A percentile compares a stretch with the other conserved stretches of the same genome.
These are phyloP conservation scores for Wickerhamomyces kurtzmanii DNA, from an alignment of 805 yeast species.

Conservation along the genomic window DNA sequence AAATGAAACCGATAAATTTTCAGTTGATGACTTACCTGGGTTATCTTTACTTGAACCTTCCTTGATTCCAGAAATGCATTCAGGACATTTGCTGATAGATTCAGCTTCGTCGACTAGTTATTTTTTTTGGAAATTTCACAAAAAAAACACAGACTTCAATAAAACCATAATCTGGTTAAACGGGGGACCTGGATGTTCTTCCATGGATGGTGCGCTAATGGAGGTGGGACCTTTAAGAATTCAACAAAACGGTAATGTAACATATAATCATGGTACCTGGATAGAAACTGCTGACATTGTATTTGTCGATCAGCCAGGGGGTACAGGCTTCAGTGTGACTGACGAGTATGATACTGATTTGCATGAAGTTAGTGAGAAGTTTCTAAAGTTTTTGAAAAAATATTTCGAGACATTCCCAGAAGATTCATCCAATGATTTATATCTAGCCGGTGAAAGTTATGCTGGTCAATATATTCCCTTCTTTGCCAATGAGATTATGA, in stretches of 20 bases:
- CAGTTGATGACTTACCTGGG: slow-evolving; percentile 9
- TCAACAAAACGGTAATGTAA: slow-evolving; percentile 31
- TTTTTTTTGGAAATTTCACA: slow-evolving; percentile 18
- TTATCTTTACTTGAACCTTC: slow-evolving; percentile 7
- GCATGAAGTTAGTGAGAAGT: slow-evolving; percentile 47
- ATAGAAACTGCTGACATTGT: slow-evolving; percentile 66
- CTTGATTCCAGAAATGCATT: slow-evolving; percentile 30
- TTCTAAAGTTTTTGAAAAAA: slow-evolving; percentile 52
- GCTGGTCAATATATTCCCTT: slow-evolving; percentile 97
- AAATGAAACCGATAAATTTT: background rate
- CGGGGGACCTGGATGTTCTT: slow-evolving; percentile 98
- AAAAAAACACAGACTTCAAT: slow-evolving; percentile 13
- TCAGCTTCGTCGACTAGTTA: slow-evolving; percentile 10
- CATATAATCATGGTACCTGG: slow-evolving; percentile 73
- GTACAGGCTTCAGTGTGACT: slow-evolving; percentile 79
- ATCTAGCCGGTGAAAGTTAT: slow-evolving; percentile 89
- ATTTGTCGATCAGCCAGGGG: slow-evolving; percentile 90
- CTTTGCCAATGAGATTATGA: slow-evolving; percentile 55
- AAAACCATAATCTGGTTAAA: slow-evolving; percentile 79
- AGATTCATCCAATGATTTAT: slow-evolving; percentile 50
- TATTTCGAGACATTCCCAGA: slow-evolving; percentile 71
- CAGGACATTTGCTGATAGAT: slow-evolving; percentile 24
- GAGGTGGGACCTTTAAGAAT: slow-evolving; percentile 87
- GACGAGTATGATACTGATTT: slow-evolving; percentile 46
- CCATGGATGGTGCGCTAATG: slow-evolving; percentile 94